Percentiles rank a stretch among this genome's conserved stretches.
These are phyloP conservation scores for Elsinoe necatrix DNA, from an alignment of 2,329 filamentous ascomycete species.

Conservation along the genomic window DNA sequence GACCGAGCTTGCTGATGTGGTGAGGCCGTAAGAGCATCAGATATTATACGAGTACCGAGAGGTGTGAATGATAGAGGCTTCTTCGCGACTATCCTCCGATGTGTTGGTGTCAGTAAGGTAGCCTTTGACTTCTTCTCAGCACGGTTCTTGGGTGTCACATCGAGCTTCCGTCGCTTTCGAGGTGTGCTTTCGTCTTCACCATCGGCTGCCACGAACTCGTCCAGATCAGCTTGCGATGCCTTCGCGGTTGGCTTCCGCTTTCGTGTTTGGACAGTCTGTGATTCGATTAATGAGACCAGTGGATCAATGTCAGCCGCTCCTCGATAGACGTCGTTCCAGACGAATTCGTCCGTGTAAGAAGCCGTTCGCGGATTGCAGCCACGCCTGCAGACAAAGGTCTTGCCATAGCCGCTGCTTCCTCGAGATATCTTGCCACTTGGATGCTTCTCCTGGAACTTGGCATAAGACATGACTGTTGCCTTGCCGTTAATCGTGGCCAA, in stretches of 20 bases:
- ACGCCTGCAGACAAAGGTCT: constrained; percentile 80
- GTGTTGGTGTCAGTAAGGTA: constrained; percentile 50
- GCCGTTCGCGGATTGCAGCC: constrained; percentile 84
- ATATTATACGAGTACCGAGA: constrained; percentile 76
- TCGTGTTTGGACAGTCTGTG: constrained; percentile 63
- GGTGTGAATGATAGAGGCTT: constrained; percentile 93
- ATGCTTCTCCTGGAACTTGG: constrained; percentile 58
- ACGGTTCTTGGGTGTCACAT: constrained; percentile 36
- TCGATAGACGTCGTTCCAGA: constrained; percentile 77
- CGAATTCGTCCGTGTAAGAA: constrained; percentile 84
- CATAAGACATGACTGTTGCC: constrained; percentile 67
- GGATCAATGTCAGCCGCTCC: constrained; percentile 58
- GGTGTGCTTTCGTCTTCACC: constrained; percentile 36
- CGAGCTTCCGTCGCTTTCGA: constrained; percentile 42
- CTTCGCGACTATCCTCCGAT: constrained; percentile 65
- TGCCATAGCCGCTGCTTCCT: constrained; percentile 65
- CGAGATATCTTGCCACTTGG: constrained; percentile 68
- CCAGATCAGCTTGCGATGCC: constrained; percentile 29
- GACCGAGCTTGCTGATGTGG: constrained; percentile 87
- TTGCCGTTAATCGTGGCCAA: constrained; percentile 85
- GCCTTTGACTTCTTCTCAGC: constrained; percentile 11
- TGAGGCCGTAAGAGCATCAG: constrained; percentile 64
- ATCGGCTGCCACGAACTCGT: constrained; percentile 36
- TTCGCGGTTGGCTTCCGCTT: constrained; percentile 37
- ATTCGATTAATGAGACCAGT: constrained; percentile 60